A percentile compares a stretch with the other conserved stretches of the same genome.
Evolutionary conservation across 1,139 yeast genomes (phyloP).

Genomic region (Candida sanyaensis): DNA sequence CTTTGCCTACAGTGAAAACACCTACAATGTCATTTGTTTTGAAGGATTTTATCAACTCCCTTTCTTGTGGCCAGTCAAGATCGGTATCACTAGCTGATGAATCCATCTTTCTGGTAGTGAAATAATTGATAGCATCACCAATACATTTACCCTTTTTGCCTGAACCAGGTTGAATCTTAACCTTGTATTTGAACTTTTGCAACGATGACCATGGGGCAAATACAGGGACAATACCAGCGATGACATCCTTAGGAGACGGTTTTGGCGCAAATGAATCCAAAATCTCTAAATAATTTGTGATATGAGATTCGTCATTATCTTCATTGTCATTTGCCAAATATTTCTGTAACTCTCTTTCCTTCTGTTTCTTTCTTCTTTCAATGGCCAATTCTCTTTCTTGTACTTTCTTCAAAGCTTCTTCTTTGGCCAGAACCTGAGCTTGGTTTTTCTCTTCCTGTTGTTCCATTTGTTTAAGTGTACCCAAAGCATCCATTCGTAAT

Average conservation of each 20-base stretch:
- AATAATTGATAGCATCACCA: conserved; percentile 63
- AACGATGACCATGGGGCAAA: conserved; percentile 93
- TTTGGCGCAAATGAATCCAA: conserved; percentile 43
- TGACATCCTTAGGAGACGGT: conserved; percentile 44
- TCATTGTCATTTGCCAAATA: conserved; percentile 40
- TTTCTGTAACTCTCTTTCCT: conserved; percentile 51
- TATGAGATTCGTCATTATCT: conserved; percentile 22
- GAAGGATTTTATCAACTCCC: conserved; percentile 55
- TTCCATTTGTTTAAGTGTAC: conserved; percentile 73
- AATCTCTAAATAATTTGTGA: conserved; percentile 37
- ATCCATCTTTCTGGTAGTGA: conserved; percentile 60
- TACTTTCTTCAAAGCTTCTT: conserved; percentile 27
- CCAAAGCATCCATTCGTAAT: conserved; percentile 76
- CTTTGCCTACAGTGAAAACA: conserved; percentile 40
- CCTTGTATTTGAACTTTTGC: conserved; percentile 74
- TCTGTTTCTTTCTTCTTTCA: conserved; percentile 47
- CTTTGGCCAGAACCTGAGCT: conserved; percentile 26
- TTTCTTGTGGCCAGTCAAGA: conserved; percentile 72
- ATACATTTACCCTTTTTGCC: conserved; percentile 89
- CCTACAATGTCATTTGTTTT: conserved; percentile 53
- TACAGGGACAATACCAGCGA: conserved; percentile 71
- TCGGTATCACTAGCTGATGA: conserved; percentile 48
- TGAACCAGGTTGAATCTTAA: conserved; percentile 83
- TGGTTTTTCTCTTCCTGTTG: conserved; percentile 29
- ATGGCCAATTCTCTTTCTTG: conserved; percentile 24